A percentile compares a stretch with the other conserved stretches of the same genome.
These are phyloP conservation scores for Avena eriantha DNA, from an alignment of 176 grass and related monocot species.

Conservation along the genomic window DNA sequence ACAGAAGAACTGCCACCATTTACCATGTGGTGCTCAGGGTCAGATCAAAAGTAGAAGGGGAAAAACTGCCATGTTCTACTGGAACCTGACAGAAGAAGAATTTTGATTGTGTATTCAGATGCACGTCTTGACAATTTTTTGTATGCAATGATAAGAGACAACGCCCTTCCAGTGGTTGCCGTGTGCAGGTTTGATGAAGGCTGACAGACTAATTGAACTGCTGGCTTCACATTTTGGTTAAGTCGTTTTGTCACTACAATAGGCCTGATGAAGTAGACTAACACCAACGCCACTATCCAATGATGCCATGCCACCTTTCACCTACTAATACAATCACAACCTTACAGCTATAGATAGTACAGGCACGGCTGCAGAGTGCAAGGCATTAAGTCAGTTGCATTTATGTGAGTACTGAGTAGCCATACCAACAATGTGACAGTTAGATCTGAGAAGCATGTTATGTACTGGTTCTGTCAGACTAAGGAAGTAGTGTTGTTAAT, in stretches of 20 bases:
- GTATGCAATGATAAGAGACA: not conserved
- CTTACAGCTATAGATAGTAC: not conserved
- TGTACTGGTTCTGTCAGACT: not conserved
- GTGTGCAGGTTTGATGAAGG: not conserved
- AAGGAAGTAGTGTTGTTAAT: not conserved
- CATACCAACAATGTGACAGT: not conserved
- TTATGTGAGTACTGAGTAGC: not conserved
- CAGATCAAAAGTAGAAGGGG: not conserved
- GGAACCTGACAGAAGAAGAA: no score
- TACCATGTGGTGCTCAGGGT: not conserved
- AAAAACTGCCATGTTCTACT: conserved; percentile 1
- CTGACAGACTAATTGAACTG: not conserved
- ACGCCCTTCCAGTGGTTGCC: not conserved
- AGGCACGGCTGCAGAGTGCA: not conserved
- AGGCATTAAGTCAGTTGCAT: not conserved
- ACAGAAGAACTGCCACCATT: not conserved
- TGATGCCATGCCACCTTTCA: not conserved
- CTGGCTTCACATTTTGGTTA: not conserved
- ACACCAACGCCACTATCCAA: not conserved
- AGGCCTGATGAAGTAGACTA: not conserved
- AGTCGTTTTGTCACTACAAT: not conserved
- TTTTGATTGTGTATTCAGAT: not conserved
- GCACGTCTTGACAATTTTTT: not conserved
- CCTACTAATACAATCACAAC: not conserved
- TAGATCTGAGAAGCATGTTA: not conserved